Percentiles rank a stretch among this genome's conserved stretches.
phyloP scores from a whole-genome alignment of 345 rosid genomes.

The Syzygium oleosum region DNA sequence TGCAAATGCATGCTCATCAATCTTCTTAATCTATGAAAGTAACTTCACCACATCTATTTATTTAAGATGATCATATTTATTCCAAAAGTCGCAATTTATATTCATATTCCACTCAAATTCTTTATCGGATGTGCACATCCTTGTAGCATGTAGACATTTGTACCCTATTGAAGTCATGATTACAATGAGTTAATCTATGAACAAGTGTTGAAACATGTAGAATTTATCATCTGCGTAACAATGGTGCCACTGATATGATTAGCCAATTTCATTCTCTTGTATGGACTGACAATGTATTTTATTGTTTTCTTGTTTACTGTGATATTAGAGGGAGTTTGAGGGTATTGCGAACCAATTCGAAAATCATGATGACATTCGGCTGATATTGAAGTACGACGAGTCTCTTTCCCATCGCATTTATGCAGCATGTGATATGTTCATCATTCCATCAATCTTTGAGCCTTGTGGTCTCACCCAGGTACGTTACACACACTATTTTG shows the following conservation, averaged over 20 bases:
- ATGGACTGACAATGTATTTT: neutral
- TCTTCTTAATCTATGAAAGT: neutral
- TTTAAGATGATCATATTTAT: neutral
- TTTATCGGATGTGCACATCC: neutral
- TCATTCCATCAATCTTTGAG: constrained; percentile 94
- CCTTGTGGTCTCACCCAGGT: constrained; percentile 99
- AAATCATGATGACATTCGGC: constrained; percentile 56
- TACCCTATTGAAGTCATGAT: neutral
- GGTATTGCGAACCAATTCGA: constrained; percentile 67
- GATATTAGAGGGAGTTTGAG: constrained; percentile 73
- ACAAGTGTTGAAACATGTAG: neutral
- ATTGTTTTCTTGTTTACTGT: constrained; percentile 3
- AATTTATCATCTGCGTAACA: neutral
- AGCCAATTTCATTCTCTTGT: neutral
- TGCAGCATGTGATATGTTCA: constrained; percentile 88
- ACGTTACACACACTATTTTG: neutral
- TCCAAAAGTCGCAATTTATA: neutral
- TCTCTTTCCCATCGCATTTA: constrained; percentile 77
- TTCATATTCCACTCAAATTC: neutral
- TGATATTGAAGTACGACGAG: constrained; percentile 82
- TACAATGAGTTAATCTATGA: neutral
- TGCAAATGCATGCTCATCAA: neutral
- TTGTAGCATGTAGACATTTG: neutral
- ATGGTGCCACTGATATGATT: neutral
- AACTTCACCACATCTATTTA: neutral